Conservation (phyloP, 73 alveolate species). For the Stentor coeruleus region DNA sequence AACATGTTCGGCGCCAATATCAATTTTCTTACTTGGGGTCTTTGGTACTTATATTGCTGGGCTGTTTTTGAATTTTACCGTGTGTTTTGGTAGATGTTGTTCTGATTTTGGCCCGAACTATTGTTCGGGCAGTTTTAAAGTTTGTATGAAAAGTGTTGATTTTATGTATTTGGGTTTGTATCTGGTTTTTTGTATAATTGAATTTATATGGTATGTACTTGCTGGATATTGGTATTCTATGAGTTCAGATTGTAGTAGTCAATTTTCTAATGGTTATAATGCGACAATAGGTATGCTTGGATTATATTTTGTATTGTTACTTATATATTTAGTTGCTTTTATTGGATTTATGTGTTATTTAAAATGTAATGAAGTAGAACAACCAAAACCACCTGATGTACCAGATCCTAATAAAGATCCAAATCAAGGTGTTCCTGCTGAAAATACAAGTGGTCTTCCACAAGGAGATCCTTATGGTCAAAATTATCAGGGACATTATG, state of each 20-base stretch:
- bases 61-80: too few species aligned
- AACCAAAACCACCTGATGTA: not conserved
- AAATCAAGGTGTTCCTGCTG: not conserved
- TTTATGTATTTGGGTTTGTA: too few species aligned
- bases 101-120: not conserved
- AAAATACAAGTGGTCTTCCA: not conserved
- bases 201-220: not conserved
- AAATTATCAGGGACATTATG: not conserved
- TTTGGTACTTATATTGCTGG: not conserved
- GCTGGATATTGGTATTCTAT: not conserved
- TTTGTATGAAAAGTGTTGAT: not conserved
- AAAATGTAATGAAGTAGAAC: not conserved
- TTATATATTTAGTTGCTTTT: not conserved
- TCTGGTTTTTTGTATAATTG: not conserved
- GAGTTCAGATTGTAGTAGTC: not conserved
- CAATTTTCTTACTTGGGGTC: not conserved
- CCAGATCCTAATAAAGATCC: not conserved
- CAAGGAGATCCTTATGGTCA: too few species aligned
- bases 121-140: not conserved
- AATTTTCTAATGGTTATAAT: not conserved
- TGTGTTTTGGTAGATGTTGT: not conserved
- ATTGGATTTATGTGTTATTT: not conserved
- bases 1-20: not conserved
- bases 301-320: too few species aligned
- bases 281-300: not conserved